Percentiles rank a stretch among this genome's conserved stretches.
phyloP scores from a whole-genome alignment of 2,329 filamentous ascomycete species.

The Penicillium paneum region DNA sequence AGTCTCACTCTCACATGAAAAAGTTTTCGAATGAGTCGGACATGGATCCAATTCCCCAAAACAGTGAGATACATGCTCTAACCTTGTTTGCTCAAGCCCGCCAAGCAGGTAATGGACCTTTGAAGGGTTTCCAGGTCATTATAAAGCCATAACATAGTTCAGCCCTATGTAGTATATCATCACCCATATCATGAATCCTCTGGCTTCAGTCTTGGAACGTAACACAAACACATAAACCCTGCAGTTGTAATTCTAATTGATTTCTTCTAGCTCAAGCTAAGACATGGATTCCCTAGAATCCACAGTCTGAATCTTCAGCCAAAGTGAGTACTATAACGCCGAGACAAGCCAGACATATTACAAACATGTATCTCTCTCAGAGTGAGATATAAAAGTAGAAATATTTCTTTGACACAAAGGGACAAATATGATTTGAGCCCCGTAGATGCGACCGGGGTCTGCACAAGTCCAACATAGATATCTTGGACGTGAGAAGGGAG shows the following conservation, averaged over 20 bases:
- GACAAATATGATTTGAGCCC: background rate
- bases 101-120: no score
- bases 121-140: no score
- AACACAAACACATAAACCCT: background rate
- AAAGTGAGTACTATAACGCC: background rate
- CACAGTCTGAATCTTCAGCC: background rate
- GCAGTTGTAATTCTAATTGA: background rate
- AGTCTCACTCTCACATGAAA: background rate
- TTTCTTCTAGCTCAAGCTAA: background rate
- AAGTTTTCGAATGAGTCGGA: background rate
- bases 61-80: background rate
- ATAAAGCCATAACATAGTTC: background rate
- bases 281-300: background rate
- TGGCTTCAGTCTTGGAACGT: background rate
- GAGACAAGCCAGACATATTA: background rate
- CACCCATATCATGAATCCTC: background rate
- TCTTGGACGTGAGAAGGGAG: background rate
- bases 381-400: background rate
- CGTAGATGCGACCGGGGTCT: background rate
- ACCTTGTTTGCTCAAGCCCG: no score
- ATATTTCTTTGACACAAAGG: background rate
- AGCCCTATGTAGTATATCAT: background rate
- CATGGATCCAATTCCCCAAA: background rate
- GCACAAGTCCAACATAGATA: background rate
- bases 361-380: background rate